phyloP scores from a whole-genome alignment of 495 filamentous ascomycete genomes.

The Hyaloscypha finlandica region DNA sequence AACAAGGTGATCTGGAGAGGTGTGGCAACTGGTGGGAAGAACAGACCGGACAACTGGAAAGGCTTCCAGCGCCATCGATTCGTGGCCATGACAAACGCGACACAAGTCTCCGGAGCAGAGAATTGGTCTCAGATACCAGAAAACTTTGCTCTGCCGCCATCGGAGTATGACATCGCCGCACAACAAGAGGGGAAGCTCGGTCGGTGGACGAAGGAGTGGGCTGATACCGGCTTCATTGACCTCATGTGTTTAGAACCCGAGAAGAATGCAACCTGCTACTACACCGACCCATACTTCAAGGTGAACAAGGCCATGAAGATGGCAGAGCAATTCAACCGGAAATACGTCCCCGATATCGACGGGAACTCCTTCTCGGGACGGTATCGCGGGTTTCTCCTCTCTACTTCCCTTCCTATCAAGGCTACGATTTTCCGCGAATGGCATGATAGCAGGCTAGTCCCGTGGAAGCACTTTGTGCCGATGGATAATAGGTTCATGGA shows the following conservation, averaged over 20 bases:
- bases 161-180: slow-evolving; percentile 36
- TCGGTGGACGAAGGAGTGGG: slow-evolving; percentile 44
- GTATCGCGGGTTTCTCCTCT: slow-evolving; percentile 67
- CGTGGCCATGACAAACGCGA: slow-evolving; percentile 67
- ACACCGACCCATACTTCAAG: slow-evolving; percentile 51
- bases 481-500: slow-evolving; percentile 83
- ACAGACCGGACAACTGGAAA: slow-evolving; percentile 63
- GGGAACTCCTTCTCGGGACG: slow-evolving; percentile 73
- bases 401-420: slow-evolving; percentile 67
- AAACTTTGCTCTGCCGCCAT: slow-evolving; percentile 44
- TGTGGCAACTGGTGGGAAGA: slow-evolving; percentile 67
- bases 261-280: slow-evolving; percentile 46
- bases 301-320: slow-evolving; percentile 41
- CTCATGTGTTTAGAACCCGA: slow-evolving; percentile 40
- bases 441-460: slow-evolving; percentile 69
- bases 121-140: slow-evolving; percentile 33
- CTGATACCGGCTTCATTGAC: slow-evolving; percentile 50
- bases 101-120: slow-evolving; percentile 50
- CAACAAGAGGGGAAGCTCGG: slow-evolving; percentile 30
- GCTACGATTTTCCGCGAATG: slow-evolving; percentile 75
- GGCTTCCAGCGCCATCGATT: slow-evolving; percentile 75
- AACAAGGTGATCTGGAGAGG: slow-evolving; percentile 68
- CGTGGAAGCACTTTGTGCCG: slow-evolving; percentile 79
- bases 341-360: slow-evolving; percentile 66
- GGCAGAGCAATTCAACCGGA: slow-evolving; percentile 30